A percentile compares a stretch with the other conserved stretches of the same genome.
phyloP scores from a whole-genome alignment of 495 filamentous ascomycete species.

The Tuber calosporum region DNA sequence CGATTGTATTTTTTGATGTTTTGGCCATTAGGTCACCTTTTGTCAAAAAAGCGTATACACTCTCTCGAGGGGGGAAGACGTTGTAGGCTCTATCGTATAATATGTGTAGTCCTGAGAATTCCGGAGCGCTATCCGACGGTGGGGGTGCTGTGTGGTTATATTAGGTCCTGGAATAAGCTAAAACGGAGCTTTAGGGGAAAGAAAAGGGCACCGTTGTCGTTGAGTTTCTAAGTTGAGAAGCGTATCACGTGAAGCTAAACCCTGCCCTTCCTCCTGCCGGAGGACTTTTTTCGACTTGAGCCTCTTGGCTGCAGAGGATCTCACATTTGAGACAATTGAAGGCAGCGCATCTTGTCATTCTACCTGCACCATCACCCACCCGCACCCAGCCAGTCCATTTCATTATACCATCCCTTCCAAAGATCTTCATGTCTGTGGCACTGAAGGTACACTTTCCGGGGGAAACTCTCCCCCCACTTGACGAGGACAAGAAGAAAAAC shows the following conservation, averaged over 20 bases:
- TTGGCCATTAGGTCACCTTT: neutral
- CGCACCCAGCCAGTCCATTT: neutral
- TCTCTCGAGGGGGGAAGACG: neutral
- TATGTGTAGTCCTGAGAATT: neutral
- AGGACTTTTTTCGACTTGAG: neutral
- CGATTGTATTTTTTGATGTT: conserved; percentile 9
- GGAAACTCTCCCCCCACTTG: conserved; percentile 62
- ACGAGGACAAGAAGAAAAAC: conserved; percentile 55
- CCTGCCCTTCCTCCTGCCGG: neutral
- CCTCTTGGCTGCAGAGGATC: neutral
- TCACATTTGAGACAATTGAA: neutral
- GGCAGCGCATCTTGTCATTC: neutral
- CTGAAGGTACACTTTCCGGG: conserved; percentile 56
- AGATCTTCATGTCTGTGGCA: neutral
- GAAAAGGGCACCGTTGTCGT: neutral
- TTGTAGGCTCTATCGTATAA: neutral
- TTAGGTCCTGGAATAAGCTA: neutral
- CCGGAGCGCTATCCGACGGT: neutral
- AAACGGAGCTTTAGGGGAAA: neutral
- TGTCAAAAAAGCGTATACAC: neutral
- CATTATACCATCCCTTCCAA: neutral
- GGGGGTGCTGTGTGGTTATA: neutral
- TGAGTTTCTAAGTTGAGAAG: neutral
- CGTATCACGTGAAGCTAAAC: neutral
- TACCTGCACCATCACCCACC: neutral